Evolutionary conservation across 441 rosid species (phyloP).

Genomic region (Metrosideros polymorpha): DNA sequence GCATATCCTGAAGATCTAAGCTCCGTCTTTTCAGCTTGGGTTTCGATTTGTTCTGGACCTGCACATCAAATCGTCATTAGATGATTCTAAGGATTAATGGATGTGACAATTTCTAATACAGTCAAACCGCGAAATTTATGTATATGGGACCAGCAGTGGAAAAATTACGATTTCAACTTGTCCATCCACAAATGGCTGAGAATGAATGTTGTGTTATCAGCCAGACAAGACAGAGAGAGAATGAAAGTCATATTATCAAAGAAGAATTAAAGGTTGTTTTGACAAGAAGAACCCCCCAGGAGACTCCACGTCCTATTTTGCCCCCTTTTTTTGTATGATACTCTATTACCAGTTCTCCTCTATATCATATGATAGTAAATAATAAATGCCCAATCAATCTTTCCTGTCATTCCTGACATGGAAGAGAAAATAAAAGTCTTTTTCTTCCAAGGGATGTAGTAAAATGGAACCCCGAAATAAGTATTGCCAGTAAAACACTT

Average conservation of each 20-base stretch:
- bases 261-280: neutral
- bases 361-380: neutral
- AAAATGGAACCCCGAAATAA: neutral
- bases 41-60: conserved; percentile 29
- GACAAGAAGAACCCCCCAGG: neutral
- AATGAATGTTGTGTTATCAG: neutral
- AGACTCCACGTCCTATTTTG: neutral
- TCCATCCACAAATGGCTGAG: neutral
- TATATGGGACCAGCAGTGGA: neutral
- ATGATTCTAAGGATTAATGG: neutral
- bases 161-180: neutral
- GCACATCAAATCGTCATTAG: conserved; percentile 2
- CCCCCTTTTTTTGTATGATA: neutral
- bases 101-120: neutral
- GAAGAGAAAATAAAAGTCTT: neutral
- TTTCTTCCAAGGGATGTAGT: neutral
- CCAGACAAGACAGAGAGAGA: neutral
- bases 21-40: conserved; percentile 35
- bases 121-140: neutral
- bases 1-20: conserved; percentile 44
- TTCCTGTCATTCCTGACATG: neutral
- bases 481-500: neutral
- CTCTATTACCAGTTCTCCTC: neutral
- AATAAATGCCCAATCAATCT: neutral
- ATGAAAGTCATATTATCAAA: neutral